Evolutionary conservation across 2,329 filamentous ascomycete species (phyloP).

Genomic region (Ophiostoma novo-ulmi): DNA sequence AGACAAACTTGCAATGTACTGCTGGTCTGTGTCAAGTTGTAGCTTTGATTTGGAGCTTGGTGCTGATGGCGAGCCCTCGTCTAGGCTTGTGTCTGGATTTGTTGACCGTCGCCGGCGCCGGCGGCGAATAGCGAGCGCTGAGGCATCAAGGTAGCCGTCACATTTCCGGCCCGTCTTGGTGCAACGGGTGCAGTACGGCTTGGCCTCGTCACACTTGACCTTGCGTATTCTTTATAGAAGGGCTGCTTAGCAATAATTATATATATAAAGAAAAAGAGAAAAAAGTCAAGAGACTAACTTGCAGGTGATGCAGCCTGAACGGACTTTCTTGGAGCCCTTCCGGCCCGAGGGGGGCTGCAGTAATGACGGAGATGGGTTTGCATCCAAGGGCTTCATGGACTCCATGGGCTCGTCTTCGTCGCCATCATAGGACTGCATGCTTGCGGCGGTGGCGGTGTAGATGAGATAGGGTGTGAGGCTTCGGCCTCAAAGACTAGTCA

Average conservation of each 20-base stretch:
- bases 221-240: slow-evolving; percentile 43
- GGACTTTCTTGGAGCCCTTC: slow-evolving; percentile 44
- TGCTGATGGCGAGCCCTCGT: background rate
- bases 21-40: background rate
- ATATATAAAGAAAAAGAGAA: background rate
- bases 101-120: slow-evolving; percentile 19
- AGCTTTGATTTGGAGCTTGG: background rate
- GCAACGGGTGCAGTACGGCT: slow-evolving; percentile 49
- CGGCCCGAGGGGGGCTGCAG: slow-evolving; percentile 23
- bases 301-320: slow-evolving; percentile 51
- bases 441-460: background rate
- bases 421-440: background rate
- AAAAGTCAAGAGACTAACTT: slow-evolving; percentile 40
- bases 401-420: background rate
- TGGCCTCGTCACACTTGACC: slow-evolving; percentile 54
- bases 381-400: background rate
- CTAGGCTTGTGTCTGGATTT: background rate
- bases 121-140: slow-evolving; percentile 30
- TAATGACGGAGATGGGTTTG: background rate
- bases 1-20: background rate
- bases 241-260: background rate
- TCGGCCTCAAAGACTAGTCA: background rate
- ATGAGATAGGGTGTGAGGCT: background rate
- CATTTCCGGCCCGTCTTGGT: slow-evolving; percentile 52
- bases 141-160: slow-evolving; percentile 46